A percentile compares a stretch with the other conserved stretches of the same genome.
phyloP scores from a whole-genome alignment of 2,329 filamentous ascomycete species.

The Chrysosporium queenslandicum region DNA sequence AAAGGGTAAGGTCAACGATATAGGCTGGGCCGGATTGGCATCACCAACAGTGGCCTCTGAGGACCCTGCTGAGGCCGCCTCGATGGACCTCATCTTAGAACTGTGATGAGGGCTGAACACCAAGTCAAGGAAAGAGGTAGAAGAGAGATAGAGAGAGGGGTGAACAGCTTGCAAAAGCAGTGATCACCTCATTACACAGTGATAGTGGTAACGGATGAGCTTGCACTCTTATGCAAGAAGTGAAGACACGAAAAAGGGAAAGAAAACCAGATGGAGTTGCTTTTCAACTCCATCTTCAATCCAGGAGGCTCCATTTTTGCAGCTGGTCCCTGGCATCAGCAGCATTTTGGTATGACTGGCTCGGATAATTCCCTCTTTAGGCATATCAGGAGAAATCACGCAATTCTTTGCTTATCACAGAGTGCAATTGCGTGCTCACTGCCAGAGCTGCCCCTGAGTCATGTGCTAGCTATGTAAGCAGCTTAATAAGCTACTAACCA shows the following conservation, averaged over 20 bases:
- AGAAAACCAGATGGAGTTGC: slow-evolving; percentile 2
- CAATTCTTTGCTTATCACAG: slow-evolving; percentile 10
- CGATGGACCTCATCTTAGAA: slow-evolving; percentile 14
- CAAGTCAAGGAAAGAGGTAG: too few species aligned
- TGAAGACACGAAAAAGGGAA: not conserved
- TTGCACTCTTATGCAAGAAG: not conserved
- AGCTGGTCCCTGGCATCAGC: not conserved
- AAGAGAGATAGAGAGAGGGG: not conserved
- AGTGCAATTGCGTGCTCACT: slow-evolving; percentile 9
- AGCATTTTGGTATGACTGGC: not conserved
- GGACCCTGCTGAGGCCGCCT: slow-evolving; percentile 12
- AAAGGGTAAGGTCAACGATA: slow-evolving; percentile 11
- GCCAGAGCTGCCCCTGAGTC: not conserved
- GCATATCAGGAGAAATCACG: slow-evolving; percentile 10
- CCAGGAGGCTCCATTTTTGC: not conserved
- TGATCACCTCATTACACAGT: not conserved
- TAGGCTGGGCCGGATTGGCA: not conserved
- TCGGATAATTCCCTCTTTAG: slow-evolving; percentile 3
- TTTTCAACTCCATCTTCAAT: not conserved
- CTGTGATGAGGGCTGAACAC: too few species aligned
- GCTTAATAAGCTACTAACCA: not conserved
- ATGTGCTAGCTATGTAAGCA: not conserved
- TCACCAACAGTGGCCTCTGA: not conserved
- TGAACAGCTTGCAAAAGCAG: not conserved
- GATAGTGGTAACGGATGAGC: not conserved